phyloP scores from a whole-genome alignment of 768 basidiomycete species.

The Trametes coccinea region DNA sequence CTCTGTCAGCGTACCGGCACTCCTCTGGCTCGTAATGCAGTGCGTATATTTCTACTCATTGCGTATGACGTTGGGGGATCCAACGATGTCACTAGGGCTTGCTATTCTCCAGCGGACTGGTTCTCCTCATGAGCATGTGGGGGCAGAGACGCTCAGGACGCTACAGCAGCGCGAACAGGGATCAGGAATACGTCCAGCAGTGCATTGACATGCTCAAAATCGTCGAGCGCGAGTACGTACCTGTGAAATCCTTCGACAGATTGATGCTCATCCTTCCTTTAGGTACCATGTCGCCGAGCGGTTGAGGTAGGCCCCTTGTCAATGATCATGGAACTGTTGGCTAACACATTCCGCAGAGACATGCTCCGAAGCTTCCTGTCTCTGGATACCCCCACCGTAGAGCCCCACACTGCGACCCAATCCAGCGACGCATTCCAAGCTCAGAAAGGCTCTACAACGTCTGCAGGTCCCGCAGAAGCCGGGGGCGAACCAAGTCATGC shows the following conservation, averaged over 20 bases:
- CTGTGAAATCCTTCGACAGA: background rate
- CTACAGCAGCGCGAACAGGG: slow-evolving; percentile 32
- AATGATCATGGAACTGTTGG: background rate
- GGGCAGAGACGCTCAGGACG: slow-evolving; percentile 38
- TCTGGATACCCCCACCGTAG: background rate
- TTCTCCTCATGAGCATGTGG: slow-evolving; percentile 52
- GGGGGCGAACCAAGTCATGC: too few species aligned
- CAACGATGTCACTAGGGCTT: slow-evolving; percentile 21
- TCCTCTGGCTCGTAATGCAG: background rate
- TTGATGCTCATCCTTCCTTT: background rate
- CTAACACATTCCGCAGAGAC: background rate
- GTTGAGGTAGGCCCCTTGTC: background rate
- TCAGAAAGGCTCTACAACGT: too few species aligned
- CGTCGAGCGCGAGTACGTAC: slow-evolving; percentile 11
- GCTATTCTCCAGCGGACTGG: slow-evolving; percentile 43
- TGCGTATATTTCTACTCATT: background rate
- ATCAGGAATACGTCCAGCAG: slow-evolving; percentile 42
- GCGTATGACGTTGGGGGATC: background rate
- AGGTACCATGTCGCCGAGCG: slow-evolving; percentile 11
- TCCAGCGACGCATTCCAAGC: too few species aligned
- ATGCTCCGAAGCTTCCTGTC: slow-evolving; percentile 1
- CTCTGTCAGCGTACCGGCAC: slow-evolving; percentile 28
- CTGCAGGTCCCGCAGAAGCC: too few species aligned
- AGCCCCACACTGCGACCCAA: too few species aligned
- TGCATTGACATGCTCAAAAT: slow-evolving; percentile 35